These are phyloP conservation scores for Hanseniaspora hatyaiensis DNA, from an alignment of 805 yeast genomes.

Conservation along the genomic window DNA sequence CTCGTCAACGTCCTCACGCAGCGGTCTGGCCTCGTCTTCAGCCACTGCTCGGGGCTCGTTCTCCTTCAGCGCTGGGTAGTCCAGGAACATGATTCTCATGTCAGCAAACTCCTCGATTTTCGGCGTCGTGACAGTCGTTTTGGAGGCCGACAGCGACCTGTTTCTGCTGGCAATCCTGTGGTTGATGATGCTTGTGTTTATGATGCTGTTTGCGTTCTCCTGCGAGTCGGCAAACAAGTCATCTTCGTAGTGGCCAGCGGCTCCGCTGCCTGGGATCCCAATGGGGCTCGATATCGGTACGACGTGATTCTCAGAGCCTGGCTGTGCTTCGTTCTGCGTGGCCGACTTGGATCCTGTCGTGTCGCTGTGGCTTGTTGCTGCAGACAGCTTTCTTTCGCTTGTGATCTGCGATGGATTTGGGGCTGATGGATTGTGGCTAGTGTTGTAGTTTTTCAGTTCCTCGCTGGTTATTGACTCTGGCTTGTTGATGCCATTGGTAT, in stretches of 20 bases:
- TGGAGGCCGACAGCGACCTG: constrained; percentile 3
- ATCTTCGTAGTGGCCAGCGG: not conserved
- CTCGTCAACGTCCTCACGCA: too few species aligned
- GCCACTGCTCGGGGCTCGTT: not conserved
- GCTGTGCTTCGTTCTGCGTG: not conserved
- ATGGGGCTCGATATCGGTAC: not conserved
- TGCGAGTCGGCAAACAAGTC: too few species aligned
- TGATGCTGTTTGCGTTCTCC: too few species aligned
- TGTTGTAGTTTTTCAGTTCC: constrained; percentile 7
- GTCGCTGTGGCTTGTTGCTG: not conserved
- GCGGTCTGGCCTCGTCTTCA: too few species aligned
- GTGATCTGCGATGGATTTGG: too few species aligned
- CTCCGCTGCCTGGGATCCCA: not conserved
- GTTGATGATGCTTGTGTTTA: constrained; percentile 13
- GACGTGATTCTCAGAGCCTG: not conserved
- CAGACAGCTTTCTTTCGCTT: not conserved
- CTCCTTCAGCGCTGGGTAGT: constrained; percentile 14
- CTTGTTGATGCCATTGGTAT: constrained; percentile 1
- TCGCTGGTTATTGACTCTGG: constrained; percentile 1
- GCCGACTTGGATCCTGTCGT: not conserved
- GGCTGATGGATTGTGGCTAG: not conserved
- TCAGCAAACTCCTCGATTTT: constrained; percentile 16
- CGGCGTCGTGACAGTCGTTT: constrained; percentile 11
- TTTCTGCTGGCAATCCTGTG: constrained; percentile 6
- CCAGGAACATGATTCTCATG: constrained; percentile 13